Percentiles rank a stretch among this genome's conserved stretches.
Conservation (phyloP, 805 yeast genomes). For the Metschnikowia chrysomelidarum region DNA sequence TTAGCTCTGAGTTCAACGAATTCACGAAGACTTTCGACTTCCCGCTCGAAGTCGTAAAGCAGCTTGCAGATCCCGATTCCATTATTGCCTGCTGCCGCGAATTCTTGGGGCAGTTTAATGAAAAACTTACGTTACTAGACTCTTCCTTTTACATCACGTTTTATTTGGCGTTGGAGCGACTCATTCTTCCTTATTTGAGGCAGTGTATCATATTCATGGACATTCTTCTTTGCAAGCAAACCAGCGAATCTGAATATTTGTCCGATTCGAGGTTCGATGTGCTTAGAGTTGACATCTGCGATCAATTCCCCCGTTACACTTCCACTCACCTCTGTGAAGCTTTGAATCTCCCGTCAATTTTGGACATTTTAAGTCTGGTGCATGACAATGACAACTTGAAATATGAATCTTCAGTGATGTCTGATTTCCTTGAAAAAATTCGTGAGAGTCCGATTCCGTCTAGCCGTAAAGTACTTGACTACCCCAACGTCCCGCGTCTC, state of each 20-base stretch:
- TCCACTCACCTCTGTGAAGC: conserved; percentile 25
- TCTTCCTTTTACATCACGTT: no score
- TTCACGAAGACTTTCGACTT: no score
- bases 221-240: conserved; percentile 27
- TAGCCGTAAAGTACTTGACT: conserved; percentile 32
- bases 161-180: conserved; percentile 14
- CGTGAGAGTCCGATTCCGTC: neutral
- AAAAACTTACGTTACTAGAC: no score
- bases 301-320: conserved; percentile 19
- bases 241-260: conserved; percentile 25
- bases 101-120: no score
- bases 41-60: no score
- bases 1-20: conserved; percentile 17
- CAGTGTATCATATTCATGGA: conserved; percentile 34
- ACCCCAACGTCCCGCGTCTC: conserved; percentile 54
- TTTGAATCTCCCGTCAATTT: conserved; percentile 23
- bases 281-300: conserved; percentile 18
- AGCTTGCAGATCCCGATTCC: no score
- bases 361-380: conserved; percentile 1
- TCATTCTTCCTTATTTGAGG: conserved; percentile 32
- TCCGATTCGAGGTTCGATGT: conserved; percentile 18
- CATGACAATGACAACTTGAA: neutral
- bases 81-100: no score
- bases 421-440: neutral
- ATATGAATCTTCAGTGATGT: conserved; percentile 8